phyloP scores from a whole-genome alignment of 306 rosid genomes.

The Cucumis sativus region Cucumber_9930_V3 NC_026655.2:7313001-7313500 shows the following conservation, averaged over 20 bases:
- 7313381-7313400: slow-evolving; percentile 69
- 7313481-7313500: not conserved
- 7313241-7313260: not conserved
- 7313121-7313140: not conserved
- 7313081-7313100: not conserved
- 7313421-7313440: not conserved
- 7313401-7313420: slow-evolving; percentile 86
- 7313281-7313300: not conserved
- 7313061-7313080: too few relatives aligned
- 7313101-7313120: not conserved
- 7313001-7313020: not conserved
- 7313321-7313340: not conserved
- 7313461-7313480: not conserved
- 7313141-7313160: not conserved
- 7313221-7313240: slow-evolving; percentile 36
- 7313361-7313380: slow-evolving; percentile 70
- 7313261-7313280: not conserved
- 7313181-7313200: slow-evolving; percentile 22
- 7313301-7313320: not conserved
- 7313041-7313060: too few relatives aligned
- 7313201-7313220: slow-evolving; percentile 17
- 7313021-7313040: too few relatives aligned
- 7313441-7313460: not conserved
- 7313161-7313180: slow-evolving; percentile 20
- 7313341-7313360: slow-evolving; percentile 39